phyloP scores from a whole-genome alignment of 257 asterid genomes.

The Perilla frutescens region DNA sequence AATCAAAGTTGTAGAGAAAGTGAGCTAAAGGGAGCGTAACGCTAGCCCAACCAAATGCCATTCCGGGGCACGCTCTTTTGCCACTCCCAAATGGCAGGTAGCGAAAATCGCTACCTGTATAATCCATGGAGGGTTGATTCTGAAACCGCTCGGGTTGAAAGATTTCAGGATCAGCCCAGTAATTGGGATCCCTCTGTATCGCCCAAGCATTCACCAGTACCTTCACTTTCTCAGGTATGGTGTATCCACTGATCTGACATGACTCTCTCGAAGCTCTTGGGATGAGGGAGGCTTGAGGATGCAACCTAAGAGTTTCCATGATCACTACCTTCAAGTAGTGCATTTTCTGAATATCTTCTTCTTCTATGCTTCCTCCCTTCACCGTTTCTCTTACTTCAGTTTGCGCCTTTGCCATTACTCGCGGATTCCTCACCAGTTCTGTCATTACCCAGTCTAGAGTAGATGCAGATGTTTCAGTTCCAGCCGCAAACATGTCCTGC shows the following conservation, averaged over 20 bases:
- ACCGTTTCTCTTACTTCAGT: slow-evolving; percentile 11
- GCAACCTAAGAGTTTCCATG: slow-evolving; percentile 25
- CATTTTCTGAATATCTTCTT: slow-evolving; percentile 10
- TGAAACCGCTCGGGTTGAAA: slow-evolving; percentile 31
- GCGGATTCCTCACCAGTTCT: background rate
- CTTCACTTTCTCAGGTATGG: slow-evolving; percentile 34
- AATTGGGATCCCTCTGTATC: slow-evolving; percentile 40
- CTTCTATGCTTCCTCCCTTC: slow-evolving; percentile 10
- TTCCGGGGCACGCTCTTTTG: slow-evolving; percentile 45
- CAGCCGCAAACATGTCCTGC: slow-evolving; percentile 1
- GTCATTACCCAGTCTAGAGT: background rate
- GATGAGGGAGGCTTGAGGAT: slow-evolving; percentile 17
- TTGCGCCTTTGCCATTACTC: slow-evolving; percentile 14
- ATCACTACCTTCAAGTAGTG: slow-evolving; percentile 29
- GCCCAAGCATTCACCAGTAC: slow-evolving; percentile 43
- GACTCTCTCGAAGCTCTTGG: slow-evolving; percentile 17
- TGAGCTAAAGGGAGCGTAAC: slow-evolving; percentile 41
- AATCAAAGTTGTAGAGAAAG: slow-evolving; percentile 37
- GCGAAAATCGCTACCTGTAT: slow-evolving; percentile 23
- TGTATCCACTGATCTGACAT: slow-evolving; percentile 25
- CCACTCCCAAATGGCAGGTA: slow-evolving; percentile 49
- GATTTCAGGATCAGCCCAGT: slow-evolving; percentile 39
- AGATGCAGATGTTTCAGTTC: background rate
- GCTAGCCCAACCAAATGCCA: slow-evolving; percentile 27
- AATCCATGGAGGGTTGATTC: slow-evolving; percentile 8